Evolutionary conservation across 1,284 basidiomycete species (phyloP), one percentile per base, ranked within the genome.

Genomic region (Cutaneotrichosporon sp.): DNA sequence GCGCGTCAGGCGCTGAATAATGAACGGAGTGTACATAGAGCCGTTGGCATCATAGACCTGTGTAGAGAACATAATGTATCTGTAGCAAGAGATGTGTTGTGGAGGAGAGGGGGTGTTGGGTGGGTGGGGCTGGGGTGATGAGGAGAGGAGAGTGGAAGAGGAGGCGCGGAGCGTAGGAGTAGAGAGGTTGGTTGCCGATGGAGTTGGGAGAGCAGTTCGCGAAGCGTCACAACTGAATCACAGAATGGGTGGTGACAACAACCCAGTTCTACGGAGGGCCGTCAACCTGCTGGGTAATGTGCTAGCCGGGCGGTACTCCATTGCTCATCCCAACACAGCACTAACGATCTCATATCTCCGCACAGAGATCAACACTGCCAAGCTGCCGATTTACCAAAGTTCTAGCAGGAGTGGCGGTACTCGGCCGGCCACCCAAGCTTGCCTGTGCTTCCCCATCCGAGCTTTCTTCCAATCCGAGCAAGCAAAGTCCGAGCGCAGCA

Each of bases 51-150:
- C 22, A 30, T 40, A 40, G 34, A 55, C 32, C n/a, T 65, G 38
- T 56, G 34, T 56, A 38, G n/a, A 56, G 52, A 53, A 53, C 16
- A 50, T 13, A 26, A 50, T 50, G 49, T 50, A 50, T 50, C 49
- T 26, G 49, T 50, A 50, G 49, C 49, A 50, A 50, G 22, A 26
- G 16, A 8, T 26, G 49, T 30, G 49, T 10, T 26, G 26, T 1
- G 26, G 26, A 26, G n/a, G 22, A n/a, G 22, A 49, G 47, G 8
- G 47, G n/a, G 21, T 21, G 10, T 22, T 9, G 47, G 47, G 2
- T 7, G 47, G 22, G 22, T n/a, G 38, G 38, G 38, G 38, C 4
- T 5, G 38, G 38, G 38, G 38, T 5, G 14, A 36, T 36, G 36
- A 11, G 38, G 14, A 16, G 13, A 14, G 38, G 26, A 26, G 26